A percentile compares a stretch with the other conserved stretches of the same genome.
These are phyloP conservation scores for Didymosphaeria variabile DNA, from an alignment of 2,329 filamentous ascomycete species.

Conservation along the genomic window DNA sequence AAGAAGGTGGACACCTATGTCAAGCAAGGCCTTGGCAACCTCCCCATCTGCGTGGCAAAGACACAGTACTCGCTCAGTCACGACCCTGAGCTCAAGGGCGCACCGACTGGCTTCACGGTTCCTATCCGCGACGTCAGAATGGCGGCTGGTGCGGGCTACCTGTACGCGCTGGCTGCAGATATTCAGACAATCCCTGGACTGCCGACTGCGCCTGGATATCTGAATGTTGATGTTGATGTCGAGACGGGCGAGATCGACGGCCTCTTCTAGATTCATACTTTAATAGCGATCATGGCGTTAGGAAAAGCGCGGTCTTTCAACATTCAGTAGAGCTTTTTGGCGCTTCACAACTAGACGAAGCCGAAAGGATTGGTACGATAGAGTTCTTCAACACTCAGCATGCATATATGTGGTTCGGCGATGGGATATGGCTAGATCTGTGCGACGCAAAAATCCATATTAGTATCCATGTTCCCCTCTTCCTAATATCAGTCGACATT, in stretches of 20 bases:
- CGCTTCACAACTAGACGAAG: slow-evolving; percentile 6
- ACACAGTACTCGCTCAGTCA: slow-evolving; percentile 97
- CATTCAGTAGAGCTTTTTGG: slow-evolving; percentile 16
- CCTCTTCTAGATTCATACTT: slow-evolving; percentile 72
- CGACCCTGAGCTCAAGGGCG: slow-evolving; percentile 92
- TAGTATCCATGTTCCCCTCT: background rate
- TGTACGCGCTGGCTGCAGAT: slow-evolving; percentile 92
- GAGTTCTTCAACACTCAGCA: slow-evolving; percentile 13
- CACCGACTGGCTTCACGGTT: slow-evolving; percentile 91
- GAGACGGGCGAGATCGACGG: slow-evolving; percentile 68
- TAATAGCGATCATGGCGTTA: slow-evolving; percentile 13
- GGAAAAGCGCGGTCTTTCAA: slow-evolving; percentile 17
- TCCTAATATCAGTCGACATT: background rate
- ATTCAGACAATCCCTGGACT: slow-evolving; percentile 98
- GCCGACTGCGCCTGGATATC: slow-evolving; percentile 91
- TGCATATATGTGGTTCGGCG: slow-evolving; percentile 3
- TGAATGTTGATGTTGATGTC: slow-evolving; percentile 81
- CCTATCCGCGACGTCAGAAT: slow-evolving; percentile 94
- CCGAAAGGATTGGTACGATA: slow-evolving; percentile 1
- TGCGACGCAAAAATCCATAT: background rate
- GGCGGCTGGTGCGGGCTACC: slow-evolving; percentile 83
- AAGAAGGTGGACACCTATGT: slow-evolving; percentile 97
- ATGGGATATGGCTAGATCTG: background rate
- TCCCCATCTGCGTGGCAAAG: slow-evolving; percentile 97
- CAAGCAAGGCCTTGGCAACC: slow-evolving; percentile 86